A percentile compares a stretch with the other conserved stretches of the same genome.
phyloP scores from a whole-genome alignment of 192 early-diverging fungal genomes.

The Gamsiella multidivaricata region DNA sequence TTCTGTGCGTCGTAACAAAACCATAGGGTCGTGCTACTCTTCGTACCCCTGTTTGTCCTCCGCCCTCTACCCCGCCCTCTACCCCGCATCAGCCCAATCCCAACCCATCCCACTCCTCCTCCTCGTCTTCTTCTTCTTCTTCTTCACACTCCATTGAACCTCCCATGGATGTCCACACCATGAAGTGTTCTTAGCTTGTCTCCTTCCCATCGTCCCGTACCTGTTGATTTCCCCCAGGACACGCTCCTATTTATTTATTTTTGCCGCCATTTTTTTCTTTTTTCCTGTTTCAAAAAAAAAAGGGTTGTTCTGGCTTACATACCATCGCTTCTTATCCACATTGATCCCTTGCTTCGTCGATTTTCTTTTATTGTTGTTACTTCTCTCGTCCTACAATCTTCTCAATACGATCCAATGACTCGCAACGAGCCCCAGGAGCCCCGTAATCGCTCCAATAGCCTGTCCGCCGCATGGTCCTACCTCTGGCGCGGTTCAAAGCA shows the following conservation, averaged over 20 bases:
- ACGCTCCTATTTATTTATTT: slow-evolving; percentile 11
- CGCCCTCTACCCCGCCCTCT: no score
- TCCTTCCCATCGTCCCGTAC: slow-evolving; percentile 6
- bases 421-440: slow-evolving; percentile 46
- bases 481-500: slow-evolving; percentile 37
- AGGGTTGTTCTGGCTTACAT: slow-evolving; percentile 7
- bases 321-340: background rate
- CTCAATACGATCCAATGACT: slow-evolving; percentile 15
- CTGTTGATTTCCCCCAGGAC: background rate
- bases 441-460: slow-evolving; percentile 47
- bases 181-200: background rate
- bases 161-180: background rate
- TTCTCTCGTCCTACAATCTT: background rate
- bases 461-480: slow-evolving; percentile 47
- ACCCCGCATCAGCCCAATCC: background rate
- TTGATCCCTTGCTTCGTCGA: background rate
- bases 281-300: slow-evolving; percentile 2
- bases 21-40: no score
- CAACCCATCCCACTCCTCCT: background rate
- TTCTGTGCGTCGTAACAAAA: background rate
- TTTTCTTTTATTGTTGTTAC: background rate
- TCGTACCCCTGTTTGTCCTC: no score
- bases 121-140: background rate
- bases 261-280: slow-evolving; percentile 21
- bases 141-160: background rate